Conservation (phyloP, 2,329 filamentous ascomycete genomes). For the Aaosphaeria pasadenensis region DNA sequence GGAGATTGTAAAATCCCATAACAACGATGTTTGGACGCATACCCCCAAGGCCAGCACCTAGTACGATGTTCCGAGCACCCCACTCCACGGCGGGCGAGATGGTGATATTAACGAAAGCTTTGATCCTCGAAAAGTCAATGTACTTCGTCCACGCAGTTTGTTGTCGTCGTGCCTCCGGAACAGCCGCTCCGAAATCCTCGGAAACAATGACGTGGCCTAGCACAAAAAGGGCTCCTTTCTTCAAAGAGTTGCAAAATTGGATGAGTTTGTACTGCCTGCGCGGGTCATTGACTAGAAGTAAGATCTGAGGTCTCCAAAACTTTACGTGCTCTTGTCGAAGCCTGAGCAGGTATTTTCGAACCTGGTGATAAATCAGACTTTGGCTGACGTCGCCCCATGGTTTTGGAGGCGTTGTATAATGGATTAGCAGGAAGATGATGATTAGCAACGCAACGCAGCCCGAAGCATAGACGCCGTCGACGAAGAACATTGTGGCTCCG, state of each 20-base stretch:
- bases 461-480: constrained; percentile 76
- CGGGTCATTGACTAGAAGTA: constrained; percentile 79
- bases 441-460: constrained; percentile 71
- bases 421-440: constrained; percentile 78
- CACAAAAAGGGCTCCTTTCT: constrained; percentile 83
- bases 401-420: constrained; percentile 82
- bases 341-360: constrained; percentile 82
- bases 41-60: constrained; percentile 78
- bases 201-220: constrained; percentile 86
- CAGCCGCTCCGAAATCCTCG: constrained; percentile 72
- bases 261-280: constrained; percentile 80
- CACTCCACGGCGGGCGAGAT: constrained; percentile 81
- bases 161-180: constrained; percentile 77
- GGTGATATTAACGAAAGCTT: constrained; percentile 83
- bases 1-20: constrained; percentile 75
- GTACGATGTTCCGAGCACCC: constrained; percentile 78
- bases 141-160: constrained; percentile 82
- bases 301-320: constrained; percentile 87
- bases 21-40: constrained; percentile 89
- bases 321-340: constrained; percentile 86
- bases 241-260: constrained; percentile 87
- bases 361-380: constrained; percentile 83
- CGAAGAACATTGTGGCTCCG: constrained; percentile 83
- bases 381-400: constrained; percentile 89
- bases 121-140: constrained; percentile 81